These are phyloP conservation scores for Ustilago nuda DNA, from an alignment of 1,284 basidiomycete species.

Conservation along the genomic window DNA sequence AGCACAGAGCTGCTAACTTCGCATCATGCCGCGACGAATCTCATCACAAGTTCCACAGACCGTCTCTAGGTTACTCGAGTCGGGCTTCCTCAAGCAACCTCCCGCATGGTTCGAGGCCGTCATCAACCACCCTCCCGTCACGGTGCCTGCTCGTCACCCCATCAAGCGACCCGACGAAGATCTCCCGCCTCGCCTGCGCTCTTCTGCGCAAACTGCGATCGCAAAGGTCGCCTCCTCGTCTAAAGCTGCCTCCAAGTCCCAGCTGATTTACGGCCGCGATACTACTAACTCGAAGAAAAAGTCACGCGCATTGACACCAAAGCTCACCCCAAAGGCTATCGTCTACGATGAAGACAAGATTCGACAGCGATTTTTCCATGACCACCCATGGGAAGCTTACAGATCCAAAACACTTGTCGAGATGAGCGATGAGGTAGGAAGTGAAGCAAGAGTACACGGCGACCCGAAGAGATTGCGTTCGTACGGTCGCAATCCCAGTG, in stretches of 20 bases:
- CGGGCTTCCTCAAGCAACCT: constrained; percentile 76
- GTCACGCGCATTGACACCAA: constrained; percentile 71
- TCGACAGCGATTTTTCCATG: constrained; percentile 89
- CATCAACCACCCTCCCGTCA: constrained; percentile 85
- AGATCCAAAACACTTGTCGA: constrained; percentile 84
- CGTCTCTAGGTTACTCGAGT: constrained; percentile 83
- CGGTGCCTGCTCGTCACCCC: constrained; percentile 81
- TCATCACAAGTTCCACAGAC: constrained; percentile 89
- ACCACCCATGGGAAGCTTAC: constrained; percentile 96
- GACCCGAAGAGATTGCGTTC: constrained; percentile 72
- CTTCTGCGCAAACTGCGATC: constrained; percentile 6
- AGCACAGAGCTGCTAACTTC: background rate
- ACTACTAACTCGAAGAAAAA: constrained; percentile 56
- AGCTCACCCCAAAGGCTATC: constrained; percentile 76
- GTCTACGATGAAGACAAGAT: constrained; percentile 87
- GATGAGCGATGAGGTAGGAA: constrained; percentile 70
- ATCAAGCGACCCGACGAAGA: constrained; percentile 72
- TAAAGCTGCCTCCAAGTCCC: constrained; percentile 17
- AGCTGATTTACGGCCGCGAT: constrained; percentile 35
- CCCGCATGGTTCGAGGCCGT: constrained; percentile 90
- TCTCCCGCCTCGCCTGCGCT: constrained; percentile 53
- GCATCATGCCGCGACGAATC: constrained; percentile 81
- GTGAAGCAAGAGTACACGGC: constrained; percentile 74
- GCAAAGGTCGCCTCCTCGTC: constrained; percentile 34
- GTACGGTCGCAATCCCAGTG: constrained; percentile 76